Evolutionary conservation across 805 yeast species (phyloP).

Genomic region (Lipomyces japonicus): DNA sequence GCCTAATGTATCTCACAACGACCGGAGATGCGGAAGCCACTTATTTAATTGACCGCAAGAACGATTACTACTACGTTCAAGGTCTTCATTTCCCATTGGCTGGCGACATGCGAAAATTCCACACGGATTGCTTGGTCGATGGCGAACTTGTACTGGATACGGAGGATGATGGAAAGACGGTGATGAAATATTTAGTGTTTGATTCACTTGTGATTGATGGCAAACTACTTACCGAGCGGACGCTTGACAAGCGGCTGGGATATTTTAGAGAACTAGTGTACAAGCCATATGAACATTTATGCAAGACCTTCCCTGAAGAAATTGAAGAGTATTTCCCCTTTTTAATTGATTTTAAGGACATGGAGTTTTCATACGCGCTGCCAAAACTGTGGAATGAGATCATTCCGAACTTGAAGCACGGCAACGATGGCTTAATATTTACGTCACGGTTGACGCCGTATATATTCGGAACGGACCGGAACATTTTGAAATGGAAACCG

Average conservation of each 20-base stretch:
- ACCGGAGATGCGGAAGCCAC: slow-evolving; percentile 81
- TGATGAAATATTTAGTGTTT: slow-evolving; percentile 77
- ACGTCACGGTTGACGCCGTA: slow-evolving; percentile 90
- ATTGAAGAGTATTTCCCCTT: slow-evolving; percentile 78
- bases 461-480: slow-evolving; percentile 79
- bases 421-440: slow-evolving; percentile 89
- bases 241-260: slow-evolving; percentile 77
- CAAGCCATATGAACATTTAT: slow-evolving; percentile 73
- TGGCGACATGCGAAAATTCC: slow-evolving; percentile 54
- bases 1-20: slow-evolving; percentile 61
- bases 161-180: slow-evolving; percentile 48
- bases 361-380: slow-evolving; percentile 79
- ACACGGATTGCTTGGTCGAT: slow-evolving; percentile 84
- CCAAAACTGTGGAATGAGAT: slow-evolving; percentile 68
- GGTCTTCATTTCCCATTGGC: slow-evolving; percentile 70
- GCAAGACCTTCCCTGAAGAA: slow-evolving; percentile 66
- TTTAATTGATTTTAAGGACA: slow-evolving; percentile 77
- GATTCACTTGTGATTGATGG: slow-evolving; percentile 88
- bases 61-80: slow-evolving; percentile 77
- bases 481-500: slow-evolving; percentile 94
- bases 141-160: slow-evolving; percentile 83
- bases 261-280: slow-evolving; percentile 76
- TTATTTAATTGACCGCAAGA: slow-evolving; percentile 82
- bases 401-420: slow-evolving; percentile 68
- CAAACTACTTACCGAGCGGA: slow-evolving; percentile 60